A percentile compares a stretch with the other conserved stretches of the same genome.
These are phyloP conservation scores for Rhodotorula diobovata DNA, from an alignment of 768 basidiomycete species.

Conservation along the genomic window DNA sequence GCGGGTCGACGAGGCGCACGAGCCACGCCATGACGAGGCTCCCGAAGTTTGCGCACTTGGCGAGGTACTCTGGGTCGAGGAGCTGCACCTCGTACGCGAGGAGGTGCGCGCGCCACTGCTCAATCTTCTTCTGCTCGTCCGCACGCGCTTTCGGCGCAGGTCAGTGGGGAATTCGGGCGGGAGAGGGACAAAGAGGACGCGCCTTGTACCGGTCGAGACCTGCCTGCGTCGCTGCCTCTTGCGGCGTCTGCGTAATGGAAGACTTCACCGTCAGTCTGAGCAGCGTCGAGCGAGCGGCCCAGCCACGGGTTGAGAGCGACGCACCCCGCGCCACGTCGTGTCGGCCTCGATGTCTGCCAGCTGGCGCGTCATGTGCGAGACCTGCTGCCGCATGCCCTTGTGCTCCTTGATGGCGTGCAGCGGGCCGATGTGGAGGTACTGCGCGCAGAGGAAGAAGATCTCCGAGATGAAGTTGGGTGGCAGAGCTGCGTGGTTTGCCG, in stretches of 20 bases:
- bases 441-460: constrained; percentile 81
- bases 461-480: constrained; percentile 90
- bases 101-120: constrained; percentile 45
- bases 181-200: too few species aligned
- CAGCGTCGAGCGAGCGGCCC: too few species aligned
- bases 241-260: constrained; percentile 12
- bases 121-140: constrained; percentile 52
- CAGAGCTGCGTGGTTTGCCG: constrained; percentile 50
- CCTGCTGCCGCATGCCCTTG: constrained; percentile 51
- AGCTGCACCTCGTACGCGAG: constrained; percentile 79
- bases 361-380: constrained; percentile 63
- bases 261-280: too few species aligned
- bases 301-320: too few species aligned
- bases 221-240: not conserved
- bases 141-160: too few species aligned
- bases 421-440: constrained; percentile 84
- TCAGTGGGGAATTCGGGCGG: constrained; percentile 50
- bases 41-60: constrained; percentile 57
- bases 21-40: constrained; percentile 91
- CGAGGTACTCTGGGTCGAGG: constrained; percentile 58
- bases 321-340: constrained; percentile 66
- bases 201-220: constrained; percentile 31
- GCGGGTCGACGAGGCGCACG: constrained; percentile 80
- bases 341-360: constrained; percentile 67
- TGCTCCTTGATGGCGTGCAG: constrained; percentile 72